Percentiles rank a stretch among this genome's conserved stretches.
These are phyloP conservation scores for Akanthomyces dipterigenus DNA, from an alignment of 2,329 filamentous ascomycete genomes.

Conservation along the genomic window DNA sequence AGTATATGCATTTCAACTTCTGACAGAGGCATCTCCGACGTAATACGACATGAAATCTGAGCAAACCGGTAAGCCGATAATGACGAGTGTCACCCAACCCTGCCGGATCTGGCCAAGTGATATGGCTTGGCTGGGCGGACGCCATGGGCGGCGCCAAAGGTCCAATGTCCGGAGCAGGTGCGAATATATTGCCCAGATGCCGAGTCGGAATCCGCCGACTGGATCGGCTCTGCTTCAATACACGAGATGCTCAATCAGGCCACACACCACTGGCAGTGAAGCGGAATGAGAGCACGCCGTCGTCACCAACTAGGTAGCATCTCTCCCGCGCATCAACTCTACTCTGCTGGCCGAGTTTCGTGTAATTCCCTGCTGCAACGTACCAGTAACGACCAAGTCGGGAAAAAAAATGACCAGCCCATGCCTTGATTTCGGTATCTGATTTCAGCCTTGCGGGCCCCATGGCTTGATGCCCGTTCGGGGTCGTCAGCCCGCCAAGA, in stretches of 20 bases:
- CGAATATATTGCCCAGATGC: background rate
- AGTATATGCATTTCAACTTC: background rate
- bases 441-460: conserved; percentile 1
- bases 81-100: background rate
- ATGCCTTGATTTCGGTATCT: background rate
- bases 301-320: background rate
- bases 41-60: background rate
- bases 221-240: background rate
- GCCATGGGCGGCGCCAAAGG: background rate
- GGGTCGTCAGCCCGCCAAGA: background rate
- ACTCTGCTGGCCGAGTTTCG: background rate
- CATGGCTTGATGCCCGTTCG: background rate
- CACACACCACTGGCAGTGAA: no score
- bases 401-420: background rate
- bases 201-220: background rate
- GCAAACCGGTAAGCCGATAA: background rate
- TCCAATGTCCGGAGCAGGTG: background rate
- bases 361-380: background rate
- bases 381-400: background rate
- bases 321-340: background rate
- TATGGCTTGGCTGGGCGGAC: background rate
- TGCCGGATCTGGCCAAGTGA: background rate
- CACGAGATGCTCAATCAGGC: background rate
- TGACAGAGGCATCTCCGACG: background rate
- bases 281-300: background rate